Evolutionary conservation across 352 stramenopile species (phyloP).

Genomic region (Pythium insidiosum): DNA sequence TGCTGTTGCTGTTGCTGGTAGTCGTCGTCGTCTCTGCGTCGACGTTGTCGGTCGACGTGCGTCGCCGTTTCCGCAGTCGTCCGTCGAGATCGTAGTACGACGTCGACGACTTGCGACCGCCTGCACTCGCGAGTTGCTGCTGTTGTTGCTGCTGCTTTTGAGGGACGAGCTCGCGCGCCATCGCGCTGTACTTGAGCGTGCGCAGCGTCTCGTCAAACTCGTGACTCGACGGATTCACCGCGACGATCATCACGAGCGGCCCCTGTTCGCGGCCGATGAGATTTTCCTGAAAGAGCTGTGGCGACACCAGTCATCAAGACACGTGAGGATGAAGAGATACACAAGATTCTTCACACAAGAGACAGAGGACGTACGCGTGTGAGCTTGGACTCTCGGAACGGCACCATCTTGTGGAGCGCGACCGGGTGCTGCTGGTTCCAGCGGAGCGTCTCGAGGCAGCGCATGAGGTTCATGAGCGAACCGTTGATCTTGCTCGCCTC

Average conservation of each 20-base stretch:
- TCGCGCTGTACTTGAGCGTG: slow-evolving; percentile 91
- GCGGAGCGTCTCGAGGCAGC: slow-evolving; percentile 92
- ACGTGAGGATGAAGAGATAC: neutral
- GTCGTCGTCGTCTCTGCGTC: slow-evolving; percentile 11
- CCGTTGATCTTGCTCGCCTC: slow-evolving; percentile 98
- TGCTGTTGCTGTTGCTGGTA: no score
- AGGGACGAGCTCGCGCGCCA: slow-evolving; percentile 88
- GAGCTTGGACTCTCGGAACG: slow-evolving; percentile 96
- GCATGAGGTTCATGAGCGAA: slow-evolving; percentile 97
- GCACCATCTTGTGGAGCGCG: slow-evolving; percentile 87
- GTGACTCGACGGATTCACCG: slow-evolving; percentile 88
- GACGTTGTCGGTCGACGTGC: slow-evolving; percentile 9
- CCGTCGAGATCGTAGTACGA: slow-evolving; percentile 26
- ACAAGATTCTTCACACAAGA: neutral
- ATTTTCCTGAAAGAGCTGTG: slow-evolving; percentile 94
- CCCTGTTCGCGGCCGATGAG: slow-evolving; percentile 78
- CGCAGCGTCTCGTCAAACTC: slow-evolving; percentile 97
- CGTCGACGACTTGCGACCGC: slow-evolving; percentile 23
- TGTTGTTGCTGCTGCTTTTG: no score
- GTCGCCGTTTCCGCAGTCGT: slow-evolving; percentile 14
- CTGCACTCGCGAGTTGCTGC: no score
- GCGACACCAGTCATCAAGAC: neutral
- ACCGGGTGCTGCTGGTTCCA: slow-evolving; percentile 83
- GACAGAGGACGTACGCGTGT: slow-evolving; percentile 42
- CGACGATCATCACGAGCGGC: slow-evolving; percentile 95